Evolutionary conservation across 345 rosid genomes (phyloP).

Genomic region (Clarkia xantiana): DNA sequence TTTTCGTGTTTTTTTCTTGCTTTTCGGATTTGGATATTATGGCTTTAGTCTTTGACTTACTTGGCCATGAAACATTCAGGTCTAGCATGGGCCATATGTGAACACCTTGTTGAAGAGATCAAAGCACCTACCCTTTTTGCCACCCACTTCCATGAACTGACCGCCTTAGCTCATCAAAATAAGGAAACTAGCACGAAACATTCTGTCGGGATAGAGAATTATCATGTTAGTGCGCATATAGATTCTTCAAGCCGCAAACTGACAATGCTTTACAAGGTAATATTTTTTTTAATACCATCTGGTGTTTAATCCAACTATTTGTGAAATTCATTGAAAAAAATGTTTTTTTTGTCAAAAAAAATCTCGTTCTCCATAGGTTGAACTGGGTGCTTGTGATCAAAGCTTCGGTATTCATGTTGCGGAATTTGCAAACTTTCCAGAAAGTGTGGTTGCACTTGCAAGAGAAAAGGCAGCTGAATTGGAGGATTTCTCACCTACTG

Average conservation of each 20-base stretch:
- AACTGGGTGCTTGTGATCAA: slow-evolving; percentile 94
- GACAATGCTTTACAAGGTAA: slow-evolving; percentile 96
- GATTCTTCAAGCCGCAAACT: slow-evolving; percentile 70
- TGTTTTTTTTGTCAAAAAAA: too few species aligned
- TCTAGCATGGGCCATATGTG: slow-evolving; percentile 99
- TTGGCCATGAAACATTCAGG: slow-evolving; percentile 25
- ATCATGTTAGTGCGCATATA: slow-evolving; percentile 94
- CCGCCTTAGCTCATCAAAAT: slow-evolving; percentile 65
- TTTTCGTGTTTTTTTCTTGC: neutral
- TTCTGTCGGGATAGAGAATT: slow-evolving; percentile 67
- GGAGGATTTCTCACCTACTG: slow-evolving; percentile 77
- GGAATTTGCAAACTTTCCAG: slow-evolving; percentile 93
- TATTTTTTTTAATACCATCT: too few species aligned
- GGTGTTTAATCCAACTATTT: too few species aligned
- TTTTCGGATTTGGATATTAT: slow-evolving; percentile 3
- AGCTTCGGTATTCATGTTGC: slow-evolving; percentile 99
- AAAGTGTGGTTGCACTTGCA: slow-evolving; percentile 79
- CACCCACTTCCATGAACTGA: slow-evolving; percentile 95
- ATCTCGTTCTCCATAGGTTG: too few species aligned
- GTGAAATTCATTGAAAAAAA: too few species aligned
- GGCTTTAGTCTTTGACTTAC: neutral
- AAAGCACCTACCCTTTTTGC: slow-evolving; percentile 92
- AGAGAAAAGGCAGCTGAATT: slow-evolving; percentile 92
- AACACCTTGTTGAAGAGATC: slow-evolving; percentile 75
- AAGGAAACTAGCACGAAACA: slow-evolving; percentile 23